Evolutionary conservation across 2,329 filamentous ascomycete genomes (phyloP).

Genomic region (Ceratocystis smalleyi): DNA sequence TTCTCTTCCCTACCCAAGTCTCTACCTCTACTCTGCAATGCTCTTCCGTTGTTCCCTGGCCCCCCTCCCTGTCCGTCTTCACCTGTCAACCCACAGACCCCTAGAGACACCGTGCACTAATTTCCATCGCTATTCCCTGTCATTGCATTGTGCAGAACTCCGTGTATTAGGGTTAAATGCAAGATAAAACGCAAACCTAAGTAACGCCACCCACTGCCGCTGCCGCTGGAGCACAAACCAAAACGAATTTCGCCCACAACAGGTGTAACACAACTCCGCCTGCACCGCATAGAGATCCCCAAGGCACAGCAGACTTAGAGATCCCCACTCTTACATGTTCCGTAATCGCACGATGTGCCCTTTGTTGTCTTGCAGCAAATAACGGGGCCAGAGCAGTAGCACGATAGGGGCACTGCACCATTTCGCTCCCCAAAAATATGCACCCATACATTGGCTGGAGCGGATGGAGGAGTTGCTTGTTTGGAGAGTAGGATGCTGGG

Average conservation of each 20-base stretch:
- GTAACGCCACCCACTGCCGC: too few species aligned
- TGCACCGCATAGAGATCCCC: background rate
- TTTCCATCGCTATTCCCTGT: background rate
- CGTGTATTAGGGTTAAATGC: background rate
- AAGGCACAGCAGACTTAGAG: background rate
- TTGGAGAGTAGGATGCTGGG: background rate
- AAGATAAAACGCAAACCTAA: too few species aligned
- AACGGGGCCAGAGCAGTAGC: slow-evolving; percentile 5
- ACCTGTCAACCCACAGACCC: background rate
- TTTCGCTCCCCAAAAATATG: slow-evolving; percentile 11
- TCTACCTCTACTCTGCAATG: background rate
- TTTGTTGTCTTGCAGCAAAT: slow-evolving; percentile 16
- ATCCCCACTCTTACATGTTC: slow-evolving; percentile 1
- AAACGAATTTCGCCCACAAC: too few species aligned
- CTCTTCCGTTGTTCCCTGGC: background rate
- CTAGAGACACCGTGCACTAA: background rate
- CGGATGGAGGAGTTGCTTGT: background rate
- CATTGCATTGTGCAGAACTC: background rate
- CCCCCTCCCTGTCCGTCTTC: background rate
- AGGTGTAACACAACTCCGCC: background rate
- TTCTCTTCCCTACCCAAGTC: background rate
- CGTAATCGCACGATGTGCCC: slow-evolving; percentile 10
- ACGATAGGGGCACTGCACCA: slow-evolving; percentile 11
- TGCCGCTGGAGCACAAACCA: too few species aligned
- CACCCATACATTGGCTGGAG: background rate